A percentile compares a stretch with the other conserved stretches of the same genome.
Evolutionary conservation across 257 asterid genomes (phyloP).

Genomic region (Ligustrum vulgare): DNA sequence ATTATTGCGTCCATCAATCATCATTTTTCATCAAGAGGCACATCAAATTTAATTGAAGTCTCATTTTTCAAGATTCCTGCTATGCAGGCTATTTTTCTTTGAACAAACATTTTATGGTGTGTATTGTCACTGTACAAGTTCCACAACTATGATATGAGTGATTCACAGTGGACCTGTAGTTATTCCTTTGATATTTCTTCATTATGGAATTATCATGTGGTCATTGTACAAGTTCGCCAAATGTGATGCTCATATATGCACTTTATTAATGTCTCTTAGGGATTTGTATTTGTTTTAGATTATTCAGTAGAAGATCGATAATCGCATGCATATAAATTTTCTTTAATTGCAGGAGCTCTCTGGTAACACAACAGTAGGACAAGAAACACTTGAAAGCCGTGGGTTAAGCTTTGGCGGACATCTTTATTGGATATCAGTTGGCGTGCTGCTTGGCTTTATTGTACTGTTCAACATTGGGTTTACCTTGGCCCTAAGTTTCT

Average conservation of each 20-base stretch:
- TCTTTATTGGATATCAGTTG: constrained; percentile 31
- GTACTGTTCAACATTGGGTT: constrained; percentile 30
- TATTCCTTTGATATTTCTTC: background rate
- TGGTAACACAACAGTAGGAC: constrained; percentile 22
- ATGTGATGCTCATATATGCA: background rate
- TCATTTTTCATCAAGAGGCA: background rate
- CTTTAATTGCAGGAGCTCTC: constrained; percentile 9
- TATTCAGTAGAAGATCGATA: background rate
- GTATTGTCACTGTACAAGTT: background rate
- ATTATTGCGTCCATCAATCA: background rate
- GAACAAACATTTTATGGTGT: background rate
- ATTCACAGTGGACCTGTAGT: background rate
- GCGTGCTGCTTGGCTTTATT: constrained; percentile 33
- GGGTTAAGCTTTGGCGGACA: constrained; percentile 26
- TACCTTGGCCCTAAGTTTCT: constrained; percentile 24
- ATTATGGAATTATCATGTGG: too few relatives aligned
- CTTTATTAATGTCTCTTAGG: background rate
- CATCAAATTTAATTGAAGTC: background rate
- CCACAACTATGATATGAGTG: background rate
- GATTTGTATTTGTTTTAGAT: background rate
- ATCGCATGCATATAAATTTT: background rate
- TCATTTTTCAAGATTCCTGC: background rate
- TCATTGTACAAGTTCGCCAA: too few relatives aligned
- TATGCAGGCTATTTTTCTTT: background rate
- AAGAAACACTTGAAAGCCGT: constrained; percentile 20